Conservation (phyloP, 2,329 filamentous ascomycete genomes). For the Stagonosporopsis vannaccii region DNA sequence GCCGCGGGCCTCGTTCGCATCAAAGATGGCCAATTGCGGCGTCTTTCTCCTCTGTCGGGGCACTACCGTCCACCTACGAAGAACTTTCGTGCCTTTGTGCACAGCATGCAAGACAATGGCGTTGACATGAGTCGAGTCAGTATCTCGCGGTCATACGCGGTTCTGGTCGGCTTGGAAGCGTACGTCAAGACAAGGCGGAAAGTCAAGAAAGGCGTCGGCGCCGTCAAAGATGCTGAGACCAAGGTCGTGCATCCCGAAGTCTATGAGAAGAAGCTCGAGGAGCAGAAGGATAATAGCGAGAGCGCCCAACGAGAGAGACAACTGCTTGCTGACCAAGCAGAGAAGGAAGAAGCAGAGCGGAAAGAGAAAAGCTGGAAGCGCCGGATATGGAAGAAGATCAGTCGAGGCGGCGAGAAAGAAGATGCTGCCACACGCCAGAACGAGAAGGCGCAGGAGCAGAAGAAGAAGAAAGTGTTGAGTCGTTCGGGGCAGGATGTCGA, state of each 20-base stretch:
- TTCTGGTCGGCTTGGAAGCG: slow-evolving; percentile 81
- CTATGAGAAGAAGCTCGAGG: slow-evolving; percentile 55
- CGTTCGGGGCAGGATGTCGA: slow-evolving; percentile 46
- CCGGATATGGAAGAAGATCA: slow-evolving; percentile 42
- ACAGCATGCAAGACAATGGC: slow-evolving; percentile 72
- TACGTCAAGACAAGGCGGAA: slow-evolving; percentile 75
- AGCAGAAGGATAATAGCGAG: slow-evolving; percentile 64
- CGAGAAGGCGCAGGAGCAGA: slow-evolving; percentile 31
- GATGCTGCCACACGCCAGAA: slow-evolving; percentile 27
- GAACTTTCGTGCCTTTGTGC: slow-evolving; percentile 84
- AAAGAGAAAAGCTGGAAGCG: slow-evolving; percentile 42
- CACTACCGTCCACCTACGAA: slow-evolving; percentile 85
- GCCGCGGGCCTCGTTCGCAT: slow-evolving; percentile 87
- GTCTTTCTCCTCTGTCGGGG: slow-evolving; percentile 72
- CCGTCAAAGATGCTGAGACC: slow-evolving; percentile 62
- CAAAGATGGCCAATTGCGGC: slow-evolving; percentile 77
- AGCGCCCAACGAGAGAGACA: slow-evolving; percentile 69
- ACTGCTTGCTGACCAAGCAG: slow-evolving; percentile 50
- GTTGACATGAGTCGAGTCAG: slow-evolving; percentile 82
- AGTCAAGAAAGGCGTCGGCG: slow-evolving; percentile 63
- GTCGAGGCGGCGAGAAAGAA: slow-evolving; percentile 22
- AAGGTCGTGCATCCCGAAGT: slow-evolving; percentile 69
- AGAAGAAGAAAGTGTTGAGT: slow-evolving; percentile 39
- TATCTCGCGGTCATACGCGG: slow-evolving; percentile 81
- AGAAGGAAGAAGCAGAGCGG: slow-evolving; percentile 56